A percentile compares a stretch with the other conserved stretches of the same genome.
phyloP scores from a whole-genome alignment of 2,329 filamentous ascomycete species.

The Golovinomyces cichoracearum region DNA sequence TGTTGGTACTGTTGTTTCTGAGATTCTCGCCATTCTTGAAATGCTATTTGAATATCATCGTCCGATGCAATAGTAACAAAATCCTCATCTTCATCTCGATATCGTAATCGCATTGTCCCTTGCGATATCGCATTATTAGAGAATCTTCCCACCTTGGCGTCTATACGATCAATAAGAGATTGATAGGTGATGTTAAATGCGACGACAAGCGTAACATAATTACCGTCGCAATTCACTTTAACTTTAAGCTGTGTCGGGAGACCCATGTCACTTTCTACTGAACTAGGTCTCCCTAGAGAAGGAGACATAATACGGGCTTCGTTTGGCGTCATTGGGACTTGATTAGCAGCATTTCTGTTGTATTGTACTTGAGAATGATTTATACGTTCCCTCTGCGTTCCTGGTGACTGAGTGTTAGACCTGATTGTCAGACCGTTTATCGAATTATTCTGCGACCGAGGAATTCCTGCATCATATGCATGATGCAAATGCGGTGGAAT shows the following conservation, averaged over 20 bases:
- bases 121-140: constrained; percentile 62
- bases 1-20: constrained; percentile 32
- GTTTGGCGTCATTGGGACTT: constrained; percentile 13
- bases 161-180: constrained; percentile 79
- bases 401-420: constrained; percentile 44
- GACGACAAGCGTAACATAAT: constrained; percentile 86
- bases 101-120: constrained; percentile 64
- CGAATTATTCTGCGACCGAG: constrained; percentile 60
- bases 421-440: constrained; percentile 43
- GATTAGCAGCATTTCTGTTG: constrained; percentile 9
- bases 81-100: constrained; percentile 77
- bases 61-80: constrained; percentile 84
- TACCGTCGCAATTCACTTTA: constrained; percentile 76
- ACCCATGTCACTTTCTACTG: constrained; percentile 22
- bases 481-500: constrained; percentile 45
- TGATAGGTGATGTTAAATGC: constrained; percentile 88
- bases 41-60: constrained; percentile 87
- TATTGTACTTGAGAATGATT: constrained; percentile 16
- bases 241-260: constrained; percentile 66
- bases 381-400: constrained; percentile 33
- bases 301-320: constrained; percentile 21
- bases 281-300: constrained; percentile 14
- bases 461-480: constrained; percentile 34
- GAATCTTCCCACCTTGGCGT: constrained; percentile 73
- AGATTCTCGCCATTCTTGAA: constrained; percentile 76